Evolutionary conservation across 768 basidiomycete species (phyloP), one percentile per base, ranked within the genome.

Genomic region (Boletus rubescentipes): DNA sequence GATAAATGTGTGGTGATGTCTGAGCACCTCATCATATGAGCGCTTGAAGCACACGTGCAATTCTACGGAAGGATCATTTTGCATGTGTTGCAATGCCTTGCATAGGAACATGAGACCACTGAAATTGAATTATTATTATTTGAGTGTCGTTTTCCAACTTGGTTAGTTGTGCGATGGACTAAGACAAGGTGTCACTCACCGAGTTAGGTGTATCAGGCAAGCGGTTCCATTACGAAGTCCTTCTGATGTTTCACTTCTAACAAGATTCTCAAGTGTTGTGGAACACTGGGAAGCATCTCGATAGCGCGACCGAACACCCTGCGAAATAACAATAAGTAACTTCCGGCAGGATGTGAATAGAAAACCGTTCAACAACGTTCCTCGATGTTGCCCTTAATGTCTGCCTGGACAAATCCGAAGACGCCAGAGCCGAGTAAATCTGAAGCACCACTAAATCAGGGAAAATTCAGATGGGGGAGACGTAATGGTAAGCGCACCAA

Each of bases 381-480:
- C 55, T 72, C 68, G 36, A 91, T 83, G 66, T 91, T 90, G 58
- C 72, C 79, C 66, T 79, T 75, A 58, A 91, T 76, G 68, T 91
- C 88, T 34, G 77, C 72, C 67, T 90, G 87, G 7, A 90, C 82
- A 63, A 90, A 91, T 40, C 79, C 81, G 70, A 91, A 90, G 37
- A 89, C 77, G 1, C 79, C 80, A 55, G 80, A 79, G 21, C 87
- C 87, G 32, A 89, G 71, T 20, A 89, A 74, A 70, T 89, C 88
- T 87, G 60, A 39, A 59, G 30, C 37, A 57, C 53, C 48, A 41
- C 49, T 49, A 51, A 61, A 44, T 42, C 21, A 65, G 55, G 57
- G 46, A 49, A 39, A 32, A 54, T 39, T 35, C 46, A 26, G 37
- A 46, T 49, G 52, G 39, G 48, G 48, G 46, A 56, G 32, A 66